Percentiles rank a stretch among this genome's conserved stretches.
Conservation (phyloP, 2,329 filamentous ascomycete genomes). For the Penicillium sp. region DNA sequence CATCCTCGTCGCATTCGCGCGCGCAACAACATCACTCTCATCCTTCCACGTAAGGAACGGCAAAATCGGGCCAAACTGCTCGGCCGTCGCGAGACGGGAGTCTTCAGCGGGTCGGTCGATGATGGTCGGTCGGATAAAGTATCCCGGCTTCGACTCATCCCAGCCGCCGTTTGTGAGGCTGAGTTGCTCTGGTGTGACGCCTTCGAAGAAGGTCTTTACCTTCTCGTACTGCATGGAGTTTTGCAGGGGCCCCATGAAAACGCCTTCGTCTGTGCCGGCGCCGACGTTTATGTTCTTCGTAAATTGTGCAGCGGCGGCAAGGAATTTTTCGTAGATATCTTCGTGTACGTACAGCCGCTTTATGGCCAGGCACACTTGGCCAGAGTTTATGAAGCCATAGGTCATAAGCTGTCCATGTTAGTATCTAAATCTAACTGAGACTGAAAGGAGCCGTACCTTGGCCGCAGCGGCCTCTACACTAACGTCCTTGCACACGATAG, state of each 20-base stretch:
- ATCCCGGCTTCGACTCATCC: conserved; percentile 53
- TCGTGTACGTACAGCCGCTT: conserved; percentile 68
- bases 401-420: conserved; percentile 43
- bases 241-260: conserved; percentile 64
- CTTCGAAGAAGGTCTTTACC: conserved; percentile 61
- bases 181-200: conserved; percentile 60
- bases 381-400: conserved; percentile 58
- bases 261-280: conserved; percentile 46
- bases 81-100: conserved; percentile 62
- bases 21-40: conserved; percentile 63
- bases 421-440: not conserved
- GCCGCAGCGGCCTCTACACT: conserved; percentile 53
- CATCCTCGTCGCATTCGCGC: conserved; percentile 60
- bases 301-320: conserved; percentile 51
- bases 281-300: conserved; percentile 50
- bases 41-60: conserved; percentile 65
- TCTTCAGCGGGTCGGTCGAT: conserved; percentile 63
- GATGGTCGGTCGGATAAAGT: conserved; percentile 64
- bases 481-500: conserved; percentile 59
- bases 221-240: conserved; percentile 70
- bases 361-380: conserved; percentile 61
- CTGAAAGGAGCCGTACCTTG: conserved; percentile 29
- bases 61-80: conserved; percentile 68
- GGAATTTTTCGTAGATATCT: conserved; percentile 62
- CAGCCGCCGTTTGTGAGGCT: conserved; percentile 58